These are phyloP conservation scores for Diaporthe velutina DNA, from an alignment of 2,329 filamentous ascomycete species.

Conservation along the genomic window DNA sequence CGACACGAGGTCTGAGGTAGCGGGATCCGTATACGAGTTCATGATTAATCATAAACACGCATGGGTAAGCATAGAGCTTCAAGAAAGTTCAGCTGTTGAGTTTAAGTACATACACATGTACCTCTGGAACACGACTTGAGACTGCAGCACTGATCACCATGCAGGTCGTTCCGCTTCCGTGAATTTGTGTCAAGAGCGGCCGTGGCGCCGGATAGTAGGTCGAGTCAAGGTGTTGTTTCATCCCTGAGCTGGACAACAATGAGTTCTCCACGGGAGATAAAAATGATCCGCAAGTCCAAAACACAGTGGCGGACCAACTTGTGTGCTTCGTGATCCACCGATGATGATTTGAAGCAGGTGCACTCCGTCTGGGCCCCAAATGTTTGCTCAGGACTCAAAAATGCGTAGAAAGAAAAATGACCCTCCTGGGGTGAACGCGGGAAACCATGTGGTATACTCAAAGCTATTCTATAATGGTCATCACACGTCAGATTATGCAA, in stretches of 20 bases:
- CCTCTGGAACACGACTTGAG: slow-evolving; percentile 15
- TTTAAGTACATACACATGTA: neutral
- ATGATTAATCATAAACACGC: neutral
- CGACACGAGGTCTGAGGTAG: too few species aligned
- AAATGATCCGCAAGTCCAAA: neutral
- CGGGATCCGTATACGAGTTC: too few species aligned
- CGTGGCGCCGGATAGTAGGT: neutral
- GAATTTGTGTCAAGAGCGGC: neutral
- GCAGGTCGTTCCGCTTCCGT: neutral
- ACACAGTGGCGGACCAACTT: neutral
- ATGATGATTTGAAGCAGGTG: neutral
- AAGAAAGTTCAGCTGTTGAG: neutral
- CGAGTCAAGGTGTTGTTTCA: slow-evolving; percentile 23
- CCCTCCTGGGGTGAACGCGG: neutral
- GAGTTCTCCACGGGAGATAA: neutral
- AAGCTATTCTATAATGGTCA: neutral
- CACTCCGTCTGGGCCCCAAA: neutral
- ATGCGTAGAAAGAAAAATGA: neutral
- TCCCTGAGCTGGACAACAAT: neutral
- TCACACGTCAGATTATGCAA: neutral
- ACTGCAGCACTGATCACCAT: slow-evolving; percentile 14
- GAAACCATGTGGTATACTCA: neutral
- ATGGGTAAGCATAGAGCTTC: too few species aligned
- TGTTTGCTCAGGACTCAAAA: neutral
- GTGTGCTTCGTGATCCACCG: neutral